Base-by-base conservation (phyloP, 176 grass and related monocot genomes). In the Poa annua region DNA sequence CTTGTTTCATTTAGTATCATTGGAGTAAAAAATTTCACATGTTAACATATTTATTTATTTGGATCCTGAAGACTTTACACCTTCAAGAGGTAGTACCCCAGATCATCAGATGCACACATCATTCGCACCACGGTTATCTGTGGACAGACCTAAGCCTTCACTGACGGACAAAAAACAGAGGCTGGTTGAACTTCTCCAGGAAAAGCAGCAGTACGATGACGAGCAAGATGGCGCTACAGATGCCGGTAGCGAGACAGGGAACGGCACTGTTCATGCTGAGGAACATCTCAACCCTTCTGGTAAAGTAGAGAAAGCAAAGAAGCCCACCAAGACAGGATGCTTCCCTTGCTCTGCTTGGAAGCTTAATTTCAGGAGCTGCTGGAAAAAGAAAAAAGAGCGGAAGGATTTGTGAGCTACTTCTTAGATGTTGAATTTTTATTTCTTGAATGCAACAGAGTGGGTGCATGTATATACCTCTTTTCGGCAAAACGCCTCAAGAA, bases 111-210 rank as follows among this genome's bases (percentile, higher is more conserved):
- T 66, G 19, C 49, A 25, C 17, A 80, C 76, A 42, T 22, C 39
- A 8, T 26, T 62, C 17, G 60, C 29, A 3, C 39, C 12, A 21
- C 14, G 56, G 1, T 15, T 79, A 41, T 71, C 32, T 19, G 32
- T 67, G 2, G 84, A 90, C 80, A 78, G 5, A 57, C 35, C 24
- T 5, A 67, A 52, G 20, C 75, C 88, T 49, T 67, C 57, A 64
- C 17, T 75, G 22, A 42, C 17, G n/a, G 48, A 65, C 47, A 87
- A 80, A 74, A 95, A 90, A 63, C 70, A 72, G 71, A 92, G 57
- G 16, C 93, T 95, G 53, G 11, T 87, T 9, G 85, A 95, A 11
- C 85, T 92, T 83, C 93, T 95, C 26, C 85, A 90, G 76, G 90
- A 95, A 64, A 84, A 89, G 64, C 87, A 92, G 54, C 80, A 87